Percentiles rank a stretch among this genome's conserved stretches.
These are phyloP conservation scores for Euphorbia celastroides DNA, from an alignment of 441 rosid genomes.

Conservation along the genomic window DNA sequence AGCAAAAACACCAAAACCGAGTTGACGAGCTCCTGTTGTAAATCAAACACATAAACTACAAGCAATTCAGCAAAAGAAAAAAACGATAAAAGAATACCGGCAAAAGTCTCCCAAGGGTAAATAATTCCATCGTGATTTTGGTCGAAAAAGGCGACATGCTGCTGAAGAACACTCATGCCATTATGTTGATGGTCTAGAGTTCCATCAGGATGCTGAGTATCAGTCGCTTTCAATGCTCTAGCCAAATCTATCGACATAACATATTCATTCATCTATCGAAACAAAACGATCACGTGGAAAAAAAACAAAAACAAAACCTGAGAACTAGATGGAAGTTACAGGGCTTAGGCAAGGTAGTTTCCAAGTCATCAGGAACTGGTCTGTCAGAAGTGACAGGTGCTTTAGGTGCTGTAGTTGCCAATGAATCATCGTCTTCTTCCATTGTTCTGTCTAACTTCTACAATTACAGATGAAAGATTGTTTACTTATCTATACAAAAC, in stretches of 20 bases:
- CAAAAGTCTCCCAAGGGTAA: slow-evolving; percentile 80
- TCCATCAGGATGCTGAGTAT: slow-evolving; percentile 57
- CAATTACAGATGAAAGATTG: too few relatives aligned
- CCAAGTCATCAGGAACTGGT: slow-evolving; percentile 52
- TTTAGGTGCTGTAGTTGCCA: slow-evolving; percentile 54
- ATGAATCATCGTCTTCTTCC: slow-evolving; percentile 38
- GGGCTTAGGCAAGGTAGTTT: slow-evolving; percentile 57
- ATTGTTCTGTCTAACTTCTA: not conserved
- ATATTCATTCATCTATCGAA: not conserved
- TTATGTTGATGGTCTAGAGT: slow-evolving; percentile 45
- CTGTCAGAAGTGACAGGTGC: slow-evolving; percentile 66
- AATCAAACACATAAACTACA: not conserved
- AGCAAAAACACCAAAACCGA: slow-evolving; percentile 58
- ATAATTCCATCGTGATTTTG: slow-evolving; percentile 63
- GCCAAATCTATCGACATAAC: slow-evolving; percentile 44
- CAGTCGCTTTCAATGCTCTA: slow-evolving; percentile 71
- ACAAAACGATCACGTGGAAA: not conserved
- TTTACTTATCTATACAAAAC: too few relatives aligned
- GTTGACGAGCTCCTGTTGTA: slow-evolving; percentile 43
- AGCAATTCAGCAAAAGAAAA: not conserved
- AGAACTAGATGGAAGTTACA: slow-evolving; percentile 46
- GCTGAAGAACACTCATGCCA: slow-evolving; percentile 72
- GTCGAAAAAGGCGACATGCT: slow-evolving; percentile 81
- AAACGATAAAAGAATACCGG: slow-evolving; percentile 29
- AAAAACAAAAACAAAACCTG: not conserved